Evolutionary conservation across 352 stramenopile species (phyloP), one percentile per base, ranked within the genome.

Genomic region (Pythium catenulatum): DNA sequence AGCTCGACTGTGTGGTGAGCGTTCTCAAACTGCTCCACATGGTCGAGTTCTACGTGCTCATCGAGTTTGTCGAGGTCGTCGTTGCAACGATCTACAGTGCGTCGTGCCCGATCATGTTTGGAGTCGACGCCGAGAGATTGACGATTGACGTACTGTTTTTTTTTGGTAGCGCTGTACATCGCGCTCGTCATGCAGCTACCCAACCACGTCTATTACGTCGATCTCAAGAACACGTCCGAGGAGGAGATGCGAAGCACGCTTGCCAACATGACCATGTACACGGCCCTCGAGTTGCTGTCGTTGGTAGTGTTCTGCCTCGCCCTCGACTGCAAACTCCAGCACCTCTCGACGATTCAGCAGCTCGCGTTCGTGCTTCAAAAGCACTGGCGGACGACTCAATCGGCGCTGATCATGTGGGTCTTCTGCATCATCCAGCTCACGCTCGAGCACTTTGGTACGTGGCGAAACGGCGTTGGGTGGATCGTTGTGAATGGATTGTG

Each of bases 121-220:
- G 23, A 54, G 23, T 54, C 45, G 14, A 14, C 52, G 25, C 52
- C 25, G 25, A 61, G n/a, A n/a, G n/a, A n/a, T n/a, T n/a, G n/a
- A n/a, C n/a, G n/a, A n/a, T n/a, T n/a, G n/a, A n/a, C n/a, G n/a
- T n/a, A n/a, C n/a, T n/a, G n/a, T n/a, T n/a, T n/a, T n/a, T 17
- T 61, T n/a, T 11, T 61, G 52, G 15, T 61, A 13, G 56, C 32
- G 14, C n/a, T 37, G 56, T 65, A 32, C 8, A n/a, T n/a, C n/a
- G 23, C n/a, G 56, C 39, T 13, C 21, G 56, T 32, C 5, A 65
- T 65, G 56, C 73, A 87, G 14, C 74, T 89, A 59, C 87, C 85
- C 8, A 90, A 89, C 52, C 76, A 73, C 23, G 39, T 86, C 4
- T 90, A 86, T 73, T 92, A 90, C 73, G 74, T 79, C 2, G 85